Percentiles rank a stretch among this genome's conserved stretches.
These are phyloP conservation scores for Penicillium nordicum DNA, from an alignment of 2,329 filamentous ascomycete genomes.

Conservation along the genomic window DNA sequence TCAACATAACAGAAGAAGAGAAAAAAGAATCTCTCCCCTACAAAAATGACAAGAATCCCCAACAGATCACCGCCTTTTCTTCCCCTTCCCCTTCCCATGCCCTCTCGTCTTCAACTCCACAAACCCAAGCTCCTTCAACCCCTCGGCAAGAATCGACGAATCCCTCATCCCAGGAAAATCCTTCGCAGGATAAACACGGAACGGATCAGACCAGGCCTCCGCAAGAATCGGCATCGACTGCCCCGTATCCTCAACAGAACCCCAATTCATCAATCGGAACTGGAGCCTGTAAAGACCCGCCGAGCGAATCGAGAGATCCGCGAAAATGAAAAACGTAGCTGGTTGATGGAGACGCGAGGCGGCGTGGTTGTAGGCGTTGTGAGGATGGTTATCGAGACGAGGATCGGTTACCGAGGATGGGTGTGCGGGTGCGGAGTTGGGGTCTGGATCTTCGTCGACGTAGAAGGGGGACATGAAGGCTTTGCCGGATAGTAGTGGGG, in stretches of 20 bases:
- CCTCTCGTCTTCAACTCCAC: constrained; percentile 42
- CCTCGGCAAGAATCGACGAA: constrained; percentile 38
- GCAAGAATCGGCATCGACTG: constrained; percentile 38
- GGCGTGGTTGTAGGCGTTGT: constrained; percentile 8
- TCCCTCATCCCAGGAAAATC: constrained; percentile 45
- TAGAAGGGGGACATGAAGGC: constrained; percentile 44
- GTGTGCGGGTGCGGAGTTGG: constrained; percentile 39
- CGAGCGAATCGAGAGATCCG: constrained; percentile 46
- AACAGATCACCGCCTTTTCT: constrained; percentile 21
- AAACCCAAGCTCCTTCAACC: constrained; percentile 42
- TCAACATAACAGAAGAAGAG: neutral
- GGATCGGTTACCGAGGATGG: constrained; percentile 23
- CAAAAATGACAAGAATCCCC: no score
- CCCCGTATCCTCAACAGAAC: constrained; percentile 33
- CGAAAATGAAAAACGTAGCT: constrained; percentile 48
- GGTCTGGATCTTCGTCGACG: constrained; percentile 44
- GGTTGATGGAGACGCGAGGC: constrained; percentile 27
- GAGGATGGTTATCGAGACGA: neutral
- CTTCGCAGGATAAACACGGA: constrained; percentile 43
- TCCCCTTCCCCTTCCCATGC: constrained; percentile 35
- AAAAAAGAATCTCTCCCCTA: neutral
- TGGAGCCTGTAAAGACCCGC: constrained; percentile 45
- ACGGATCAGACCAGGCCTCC: constrained; percentile 41
- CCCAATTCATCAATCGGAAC: constrained; percentile 46
- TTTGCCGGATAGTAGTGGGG: constrained; percentile 38